Conservation (phyloP, 768 basidiomycete genomes). For the Pleurotus tuber-regium region DNA sequence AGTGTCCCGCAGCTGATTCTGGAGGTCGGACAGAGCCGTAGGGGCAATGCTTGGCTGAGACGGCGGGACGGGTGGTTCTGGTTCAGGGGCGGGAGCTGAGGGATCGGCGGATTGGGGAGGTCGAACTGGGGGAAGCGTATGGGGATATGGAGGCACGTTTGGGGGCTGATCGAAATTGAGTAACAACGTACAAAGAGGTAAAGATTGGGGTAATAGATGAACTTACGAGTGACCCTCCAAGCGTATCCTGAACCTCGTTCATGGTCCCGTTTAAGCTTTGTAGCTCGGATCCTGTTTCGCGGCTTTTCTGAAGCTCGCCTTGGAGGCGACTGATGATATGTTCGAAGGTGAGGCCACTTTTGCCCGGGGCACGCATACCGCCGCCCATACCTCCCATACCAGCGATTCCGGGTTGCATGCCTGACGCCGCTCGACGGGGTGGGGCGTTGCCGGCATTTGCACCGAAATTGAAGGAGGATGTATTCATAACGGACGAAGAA, state of each 20-base stretch:
- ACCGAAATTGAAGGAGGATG: slow-evolving; percentile 14
- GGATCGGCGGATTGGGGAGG: slow-evolving; percentile 28
- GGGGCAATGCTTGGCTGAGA: slow-evolving; percentile 18
- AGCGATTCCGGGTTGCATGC: slow-evolving; percentile 43
- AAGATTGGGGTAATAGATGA: background rate
- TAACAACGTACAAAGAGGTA: background rate
- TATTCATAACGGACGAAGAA: slow-evolving; percentile 13
- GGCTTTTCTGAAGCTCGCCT: slow-evolving; percentile 91
- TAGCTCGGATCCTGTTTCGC: slow-evolving; percentile 89
- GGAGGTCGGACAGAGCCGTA: slow-evolving; percentile 56
- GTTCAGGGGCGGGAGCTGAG: slow-evolving; percentile 23
- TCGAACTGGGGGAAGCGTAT: slow-evolving; percentile 65
- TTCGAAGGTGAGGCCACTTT: slow-evolving; percentile 88
- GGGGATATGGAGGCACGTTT: slow-evolving; percentile 61
- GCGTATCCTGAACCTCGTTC: slow-evolving; percentile 88
- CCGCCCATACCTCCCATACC: slow-evolving; percentile 80
- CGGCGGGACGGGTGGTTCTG: slow-evolving; percentile 21
- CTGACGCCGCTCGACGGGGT: slow-evolving; percentile 2
- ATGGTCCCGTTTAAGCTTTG: slow-evolving; percentile 74
- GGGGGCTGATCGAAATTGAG: slow-evolving; percentile 42
- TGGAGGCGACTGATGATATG: slow-evolving; percentile 88
- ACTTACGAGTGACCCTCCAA: slow-evolving; percentile 80
- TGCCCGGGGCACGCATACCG: slow-evolving; percentile 60
- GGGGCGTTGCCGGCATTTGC: slow-evolving; percentile 30
- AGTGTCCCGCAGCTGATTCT: slow-evolving; percentile 81